Conservation (phyloP, 176 grass and related monocot genomes). For the Cocos nucifera region DNA sequence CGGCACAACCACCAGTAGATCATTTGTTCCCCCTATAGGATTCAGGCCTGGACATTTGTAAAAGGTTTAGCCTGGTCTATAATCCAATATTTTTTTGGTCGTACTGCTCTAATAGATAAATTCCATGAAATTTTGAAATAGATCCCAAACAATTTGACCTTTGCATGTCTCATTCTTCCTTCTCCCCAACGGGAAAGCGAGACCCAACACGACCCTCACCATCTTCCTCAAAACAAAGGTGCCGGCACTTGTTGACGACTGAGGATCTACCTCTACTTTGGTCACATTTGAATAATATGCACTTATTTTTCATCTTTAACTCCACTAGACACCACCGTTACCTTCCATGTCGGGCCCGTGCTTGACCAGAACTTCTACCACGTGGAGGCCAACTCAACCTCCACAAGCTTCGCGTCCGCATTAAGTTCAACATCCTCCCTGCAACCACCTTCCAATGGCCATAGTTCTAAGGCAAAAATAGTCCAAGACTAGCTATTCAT, state of each 20-base stretch:
- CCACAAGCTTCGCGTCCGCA: slow-evolving; percentile 59
- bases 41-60: too few species aligned
- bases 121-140: too few species aligned
- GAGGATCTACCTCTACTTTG: slow-evolving; percentile 7
- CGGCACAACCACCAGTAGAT: too few species aligned
- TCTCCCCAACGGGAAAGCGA: slow-evolving; percentile 23
- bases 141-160: too few species aligned
- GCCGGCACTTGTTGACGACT: slow-evolving; percentile 55
- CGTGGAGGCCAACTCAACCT: slow-evolving; percentile 47
- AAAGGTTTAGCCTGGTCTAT: too few species aligned
- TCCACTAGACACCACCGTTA: too few species aligned
- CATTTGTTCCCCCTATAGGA: too few species aligned
- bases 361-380: slow-evolving; percentile 88
- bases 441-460: slow-evolving; percentile 61
- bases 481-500: too few species aligned
- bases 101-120: too few species aligned
- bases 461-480: slow-evolving; percentile 33
- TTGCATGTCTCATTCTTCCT: background rate
- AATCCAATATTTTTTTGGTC: too few species aligned
- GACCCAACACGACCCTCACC: slow-evolving; percentile 49
- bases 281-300: too few species aligned
- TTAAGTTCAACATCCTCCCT: slow-evolving; percentile 56
- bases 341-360: slow-evolving; percentile 43
- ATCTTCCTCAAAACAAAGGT: slow-evolving; percentile 68
- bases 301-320: background rate